Base-by-base conservation (phyloP, 495 filamentous ascomycete genomes). In the Penicillium roqueforti region DNA sequence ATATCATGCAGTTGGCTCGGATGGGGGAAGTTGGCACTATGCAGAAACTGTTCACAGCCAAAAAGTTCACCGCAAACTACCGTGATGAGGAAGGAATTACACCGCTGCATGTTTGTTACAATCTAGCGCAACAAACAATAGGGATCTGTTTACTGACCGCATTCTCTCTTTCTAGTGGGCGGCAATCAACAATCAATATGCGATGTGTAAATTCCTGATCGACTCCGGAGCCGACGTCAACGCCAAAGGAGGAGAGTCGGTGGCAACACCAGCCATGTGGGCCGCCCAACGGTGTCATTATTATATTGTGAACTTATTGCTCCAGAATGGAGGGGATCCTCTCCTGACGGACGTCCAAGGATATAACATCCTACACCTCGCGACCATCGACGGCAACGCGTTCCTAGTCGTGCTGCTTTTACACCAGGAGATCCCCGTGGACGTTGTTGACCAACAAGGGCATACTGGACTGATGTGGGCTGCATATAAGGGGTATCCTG, bases 381-480 rank as follows among this genome's bases (percentile, higher is more conserved):
- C 93, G 42, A 97, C 93, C 0, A 93, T 97, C 62, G 92, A 97
- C 61, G 93, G 95, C 57, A 97, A 96, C 65, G 87, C 95, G n/a
- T 87, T 93, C 59, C 78, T 96, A 43, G 76, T 98, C n/a, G 79
- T 92, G 25, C 74, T 98, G 4, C 76, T 90, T 13, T 76, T 98
- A 3, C 93, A 97, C 70, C 89, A 96, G 61, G 89, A 91, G 60
- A 91, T 98, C 37, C 88, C 91, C 11, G 86, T 98, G 53, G 93
- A 98, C 66, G 87, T 90, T 16, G 79, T 85, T 31, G 93, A 98
- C 72, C 78, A 87, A 47, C 87, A 88, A 61, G 87, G 89, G 10
- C 95, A 98, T 70, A 97, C 95, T 1, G 85, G 83, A 34, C 73
- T 98, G 47, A 98, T 98, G 93, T 98, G 93, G 93, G 89, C 95